Evolutionary conservation across 306 rosid species (phyloP), one percentile per base, ranked within the genome.

Genomic region (Fagus crenata): DNA sequence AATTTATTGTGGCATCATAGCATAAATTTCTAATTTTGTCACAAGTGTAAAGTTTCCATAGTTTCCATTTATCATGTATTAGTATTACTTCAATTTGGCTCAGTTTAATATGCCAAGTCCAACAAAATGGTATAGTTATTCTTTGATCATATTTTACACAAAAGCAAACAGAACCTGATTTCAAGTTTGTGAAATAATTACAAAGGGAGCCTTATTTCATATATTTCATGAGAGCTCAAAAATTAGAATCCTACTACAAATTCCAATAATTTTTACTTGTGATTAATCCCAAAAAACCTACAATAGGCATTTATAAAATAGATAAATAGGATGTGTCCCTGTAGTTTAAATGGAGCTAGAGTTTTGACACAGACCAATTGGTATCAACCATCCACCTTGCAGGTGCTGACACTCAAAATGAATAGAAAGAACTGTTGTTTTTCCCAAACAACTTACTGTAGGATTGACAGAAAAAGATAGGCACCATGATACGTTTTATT

Each of bases 361-460:
- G 14, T 56, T 22, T 22, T 35, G 37, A n/a, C 15, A 28, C 36
- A 6, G 33, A 58, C 64, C 31, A 58, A 28, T 6, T 58, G 9
- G 64, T 3, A 7, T 32, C 18, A 61, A 13, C 68, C 41, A 61
- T 32, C 40, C 11, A 63, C 9, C 7, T 59, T 11, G 39, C 15
- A 59, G 35, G 15, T 11, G 3, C 35, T 11, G 15, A 35, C 1
- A 33, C 18, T 9, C 11, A 12, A 35, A 61, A 35, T 61, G 18
- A 46, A 33, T 31, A 8, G 6, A 14, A 12, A 33, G 7, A 35
- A n/a, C 76, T 53, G 78, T 42, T 72, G 77, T 22, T 41, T 70
- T 75, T 67, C 55, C 78, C 46, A 42, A 71, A 59, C 67, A 78
- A 61, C 81, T 75, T 53, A 58, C 77, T 41, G 40, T 36, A 49